A percentile compares a stretch with the other conserved stretches of the same genome.
Evolutionary conservation across 371 early-diverging fungal genomes (phyloP).

Genomic region (Syncephalastrum racemosum): DNA sequence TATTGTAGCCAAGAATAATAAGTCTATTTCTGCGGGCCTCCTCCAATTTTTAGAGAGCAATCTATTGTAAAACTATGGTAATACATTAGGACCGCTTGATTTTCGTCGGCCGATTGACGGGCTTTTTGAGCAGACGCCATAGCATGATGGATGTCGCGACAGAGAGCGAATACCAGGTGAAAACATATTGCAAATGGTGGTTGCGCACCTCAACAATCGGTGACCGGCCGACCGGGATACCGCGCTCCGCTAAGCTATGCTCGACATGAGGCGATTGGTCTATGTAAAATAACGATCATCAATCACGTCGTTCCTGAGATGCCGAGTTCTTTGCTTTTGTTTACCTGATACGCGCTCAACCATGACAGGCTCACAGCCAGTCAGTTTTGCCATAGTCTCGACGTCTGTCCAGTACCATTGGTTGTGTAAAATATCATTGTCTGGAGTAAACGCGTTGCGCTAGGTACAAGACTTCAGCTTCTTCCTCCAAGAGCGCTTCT

Average conservation of each 20-base stretch:
- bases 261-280: slow-evolving; percentile 40
- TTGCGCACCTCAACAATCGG: slow-evolving; percentile 78
- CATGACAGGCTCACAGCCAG: slow-evolving; percentile 67
- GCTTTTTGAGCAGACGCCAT: slow-evolving; percentile 50
- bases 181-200: slow-evolving; percentile 82
- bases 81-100: slow-evolving; percentile 14
- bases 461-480: slow-evolving; percentile 7
- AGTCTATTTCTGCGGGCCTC: too few relatives aligned
- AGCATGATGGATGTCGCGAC: slow-evolving; percentile 70
- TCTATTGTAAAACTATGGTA: too few relatives aligned
- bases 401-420: slow-evolving; percentile 88
- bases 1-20: too few relatives aligned
- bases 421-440: slow-evolving; percentile 61
- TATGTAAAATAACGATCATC: slow-evolving; percentile 14
- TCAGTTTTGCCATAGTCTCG: slow-evolving; percentile 68
- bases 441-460: slow-evolving; percentile 67
- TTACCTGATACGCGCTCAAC: slow-evolving; percentile 72
- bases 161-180: slow-evolving; percentile 85
- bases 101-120: slow-evolving; percentile 36
- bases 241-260: slow-evolving; percentile 52
- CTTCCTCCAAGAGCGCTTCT: neutral
- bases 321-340: neutral
- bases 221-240: slow-evolving; percentile 73
- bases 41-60: too few relatives aligned
- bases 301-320: slow-evolving; percentile 6